phyloP scores from a whole-genome alignment of 192 early-diverging fungal genomes.

The Backusella parvicylindrica region DNA sequence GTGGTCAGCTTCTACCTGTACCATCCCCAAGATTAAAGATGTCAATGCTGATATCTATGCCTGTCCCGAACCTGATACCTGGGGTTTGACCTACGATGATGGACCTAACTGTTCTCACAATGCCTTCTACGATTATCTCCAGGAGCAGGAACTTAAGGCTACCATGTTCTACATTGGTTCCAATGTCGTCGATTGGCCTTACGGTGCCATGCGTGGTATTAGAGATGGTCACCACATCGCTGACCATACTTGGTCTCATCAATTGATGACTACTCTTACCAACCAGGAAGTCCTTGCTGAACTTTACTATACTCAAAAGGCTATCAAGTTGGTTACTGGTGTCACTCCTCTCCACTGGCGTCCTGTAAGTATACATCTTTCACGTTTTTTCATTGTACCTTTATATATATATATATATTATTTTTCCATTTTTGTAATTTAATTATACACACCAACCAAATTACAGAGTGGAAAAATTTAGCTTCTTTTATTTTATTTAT shows the following conservation, averaged over 20 bases:
- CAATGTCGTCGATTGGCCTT: conserved; percentile 48
- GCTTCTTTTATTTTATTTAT: background rate
- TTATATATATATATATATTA: background rate
- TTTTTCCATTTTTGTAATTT: background rate
- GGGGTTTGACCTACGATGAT: conserved; percentile 63
- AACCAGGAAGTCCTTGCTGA: conserved; percentile 50
- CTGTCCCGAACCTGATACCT: conserved; percentile 38
- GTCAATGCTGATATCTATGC: conserved; percentile 38
- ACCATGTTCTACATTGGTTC: conserved; percentile 64
- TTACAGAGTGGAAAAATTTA: background rate
- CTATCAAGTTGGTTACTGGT: conserved; percentile 38
- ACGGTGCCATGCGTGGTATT: conserved; percentile 38
- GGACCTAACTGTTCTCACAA: conserved; percentile 49
- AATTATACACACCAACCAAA: background rate
- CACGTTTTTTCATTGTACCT: background rate
- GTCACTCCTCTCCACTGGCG: conserved; percentile 36
- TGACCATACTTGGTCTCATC: conserved; percentile 61
- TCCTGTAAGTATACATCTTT: conserved; percentile 18
- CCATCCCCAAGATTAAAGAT: conserved; percentile 21
- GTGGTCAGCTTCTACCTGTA: conserved; percentile 45
- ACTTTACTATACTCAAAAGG: conserved; percentile 48
- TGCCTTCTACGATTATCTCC: conserved; percentile 42
- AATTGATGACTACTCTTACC: conserved; percentile 44
- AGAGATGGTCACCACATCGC: conserved; percentile 59
- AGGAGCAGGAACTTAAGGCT: conserved; percentile 43